Evolutionary conservation across 331 rosid species (phyloP).

Genomic region (Malus hybrid): DNA sequence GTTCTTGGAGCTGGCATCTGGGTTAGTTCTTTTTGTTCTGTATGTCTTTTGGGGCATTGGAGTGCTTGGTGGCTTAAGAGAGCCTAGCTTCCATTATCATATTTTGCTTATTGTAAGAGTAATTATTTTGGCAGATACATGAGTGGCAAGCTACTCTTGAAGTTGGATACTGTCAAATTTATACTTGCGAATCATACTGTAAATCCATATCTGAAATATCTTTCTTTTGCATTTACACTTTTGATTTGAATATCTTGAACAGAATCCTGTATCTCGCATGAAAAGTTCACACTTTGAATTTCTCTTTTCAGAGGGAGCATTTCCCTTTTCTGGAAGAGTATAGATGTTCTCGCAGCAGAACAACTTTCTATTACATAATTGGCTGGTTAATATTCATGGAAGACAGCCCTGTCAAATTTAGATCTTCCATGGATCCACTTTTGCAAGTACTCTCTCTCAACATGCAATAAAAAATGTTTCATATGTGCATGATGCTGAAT

Average conservation of each 20-base stretch:
- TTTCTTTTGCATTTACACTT: neutral
- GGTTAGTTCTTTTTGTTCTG: constrained; percentile 46
- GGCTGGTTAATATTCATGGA: constrained; percentile 84
- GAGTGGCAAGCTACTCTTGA: constrained; percentile 82
- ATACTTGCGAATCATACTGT: constrained; percentile 74
- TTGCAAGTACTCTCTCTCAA: constrained; percentile 46
- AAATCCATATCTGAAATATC: constrained; percentile 17
- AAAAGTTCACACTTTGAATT: neutral
- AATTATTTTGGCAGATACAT: constrained; percentile 41
- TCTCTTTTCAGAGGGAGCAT: constrained; percentile 67
- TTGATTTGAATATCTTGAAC: neutral
- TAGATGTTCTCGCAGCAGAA: constrained; percentile 83
- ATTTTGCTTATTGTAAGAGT: neutral
- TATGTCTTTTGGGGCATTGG: constrained; percentile 2
- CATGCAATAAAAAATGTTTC: neutral
- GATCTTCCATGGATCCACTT: constrained; percentile 90
- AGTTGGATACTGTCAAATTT: constrained; percentile 69
- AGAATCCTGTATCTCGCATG: neutral
- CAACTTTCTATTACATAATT: constrained; percentile 67
- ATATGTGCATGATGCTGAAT: neutral
- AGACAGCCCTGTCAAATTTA: constrained; percentile 75
- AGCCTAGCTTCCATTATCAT: neutral
- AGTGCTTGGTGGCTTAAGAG: neutral
- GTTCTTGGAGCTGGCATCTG: constrained; percentile 86
- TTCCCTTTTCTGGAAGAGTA: constrained; percentile 70